Base-by-base conservation (phyloP, 2,329 filamentous ascomycete species). In the Penicillium corylophilum region DNA sequence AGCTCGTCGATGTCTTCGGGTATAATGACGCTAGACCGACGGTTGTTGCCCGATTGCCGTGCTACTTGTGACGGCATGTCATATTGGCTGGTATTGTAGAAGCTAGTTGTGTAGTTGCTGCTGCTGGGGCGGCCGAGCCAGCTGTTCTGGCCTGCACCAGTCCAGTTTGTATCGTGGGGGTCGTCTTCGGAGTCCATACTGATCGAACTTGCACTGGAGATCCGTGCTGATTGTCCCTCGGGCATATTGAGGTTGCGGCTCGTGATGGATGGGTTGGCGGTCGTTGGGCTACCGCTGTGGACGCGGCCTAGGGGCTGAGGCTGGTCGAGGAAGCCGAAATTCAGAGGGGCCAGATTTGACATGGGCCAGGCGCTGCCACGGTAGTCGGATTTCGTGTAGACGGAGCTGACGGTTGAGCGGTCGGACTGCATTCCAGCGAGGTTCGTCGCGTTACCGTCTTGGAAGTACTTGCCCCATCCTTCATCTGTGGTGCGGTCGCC, bases 381-480 rank as follows among this genome's bases (percentile, higher is more conserved):
- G 48, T 71, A 70, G 48, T 72, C 72, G 9, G 71, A 69, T 53
- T 66, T 65, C 3, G 65, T 64, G 36, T 64, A 61, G 7, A 63
- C 51, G 3, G 69, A 67, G 46, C 56, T 55, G 53, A 63, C 39
- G 51, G 60, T 60, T 6, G 57, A 47, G 54, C 66, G 50, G 49
- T 69, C 42, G 51, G 66, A 62, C 23, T 64, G 55, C 50, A 56
- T 57, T 38, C 59, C 58, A 13, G 50, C 53, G n/a, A 68, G 53
- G 35, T 63, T 63, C 8, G 62, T 63, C 12, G 63, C 49, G 42
- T 46, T 65, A 29, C 72, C 69, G 42, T 72, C 66, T 44, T 75
- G 66, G 61, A 78, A 79, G 61, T 79, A 79, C 47, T 73, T 75
- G 53, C 72, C 69, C 77, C 77, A 79, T 39, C 75, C 76, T 58